These are phyloP conservation scores for Colletotrichum sp. DNA, from an alignment of 2,329 filamentous ascomycete genomes.

Conservation along the genomic window DNA sequence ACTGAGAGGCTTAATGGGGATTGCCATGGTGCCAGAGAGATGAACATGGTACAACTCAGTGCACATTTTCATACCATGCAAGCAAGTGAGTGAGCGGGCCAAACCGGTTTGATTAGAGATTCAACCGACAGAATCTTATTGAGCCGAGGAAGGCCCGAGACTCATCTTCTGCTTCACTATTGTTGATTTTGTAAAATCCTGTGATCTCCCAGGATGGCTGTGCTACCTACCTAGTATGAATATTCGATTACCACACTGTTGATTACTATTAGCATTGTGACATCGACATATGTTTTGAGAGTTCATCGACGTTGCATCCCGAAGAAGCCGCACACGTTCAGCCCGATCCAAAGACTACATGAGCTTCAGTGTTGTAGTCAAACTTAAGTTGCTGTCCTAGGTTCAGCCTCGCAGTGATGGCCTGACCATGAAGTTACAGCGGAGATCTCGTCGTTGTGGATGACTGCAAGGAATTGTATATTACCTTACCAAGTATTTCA, in stretches of 20 bases:
- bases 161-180: not conserved
- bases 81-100: not conserved
- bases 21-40: not conserved
- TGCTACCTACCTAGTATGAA: no score
- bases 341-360: not conserved
- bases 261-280: not conserved
- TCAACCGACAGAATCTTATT: not conserved
- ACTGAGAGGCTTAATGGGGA: not conserved
- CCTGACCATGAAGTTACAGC: not conserved
- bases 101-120: not conserved
- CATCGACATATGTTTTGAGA: not conserved
- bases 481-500: not conserved
- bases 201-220: not conserved
- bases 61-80: not conserved
- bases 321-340: not conserved
- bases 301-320: not conserved
- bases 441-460: not conserved
- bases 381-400: not conserved
- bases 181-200: not conserved
- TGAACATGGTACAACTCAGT: not conserved
- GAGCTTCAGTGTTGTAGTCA: not conserved
- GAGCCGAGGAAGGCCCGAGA: not conserved
- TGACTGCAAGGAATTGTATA: not conserved
- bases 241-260: rapidly evolving
- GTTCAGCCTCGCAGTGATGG: not conserved